Conservation (phyloP, 2,329 filamentous ascomycete genomes). For the Penicillium sp. region DNA sequence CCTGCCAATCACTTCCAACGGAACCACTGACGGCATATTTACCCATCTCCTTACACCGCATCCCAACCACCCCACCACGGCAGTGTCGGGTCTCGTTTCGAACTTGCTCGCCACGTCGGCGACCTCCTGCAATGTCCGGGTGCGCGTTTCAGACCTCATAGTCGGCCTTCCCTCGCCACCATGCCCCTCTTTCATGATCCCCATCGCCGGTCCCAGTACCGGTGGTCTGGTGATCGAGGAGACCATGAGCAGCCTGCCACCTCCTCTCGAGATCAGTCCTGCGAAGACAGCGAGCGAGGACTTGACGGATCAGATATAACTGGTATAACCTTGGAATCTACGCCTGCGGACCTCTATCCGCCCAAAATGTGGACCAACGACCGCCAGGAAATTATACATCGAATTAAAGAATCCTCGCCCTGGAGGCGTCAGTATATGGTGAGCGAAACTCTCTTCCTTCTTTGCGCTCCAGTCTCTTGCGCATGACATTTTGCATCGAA, state of each 20-base stretch:
- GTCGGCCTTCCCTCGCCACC: conserved; percentile 23
- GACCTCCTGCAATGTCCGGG: conserved; percentile 32
- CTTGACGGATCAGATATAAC: conserved; percentile 16
- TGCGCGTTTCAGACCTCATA: conserved; percentile 18
- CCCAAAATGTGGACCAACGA: conserved; percentile 49
- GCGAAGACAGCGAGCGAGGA: conserved; percentile 13
- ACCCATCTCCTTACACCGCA: conserved; percentile 27
- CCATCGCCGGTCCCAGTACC: conserved; percentile 35
- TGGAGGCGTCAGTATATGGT: conserved; percentile 72
- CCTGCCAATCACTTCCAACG: conserved; percentile 17
- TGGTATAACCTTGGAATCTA: conserved; percentile 17
- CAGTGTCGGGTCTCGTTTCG: conserved; percentile 15
- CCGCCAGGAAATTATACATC: conserved; percentile 79
- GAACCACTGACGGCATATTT: conserved; percentile 17
- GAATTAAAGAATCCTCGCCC: conserved; percentile 78
- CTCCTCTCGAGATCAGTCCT: conserved; percentile 19
- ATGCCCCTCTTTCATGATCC: conserved; percentile 43
- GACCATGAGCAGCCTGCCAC: conserved; percentile 15
- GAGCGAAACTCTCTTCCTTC: conserved; percentile 28
- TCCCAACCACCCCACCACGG: conserved; percentile 22
- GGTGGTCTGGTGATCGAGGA: conserved; percentile 29
- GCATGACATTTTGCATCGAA: background rate
- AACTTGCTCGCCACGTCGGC: conserved; percentile 20
- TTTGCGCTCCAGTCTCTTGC: background rate
- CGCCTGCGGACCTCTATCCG: conserved; percentile 18